phyloP scores from a whole-genome alignment of 1,139 yeast genomes.

The Arxiozyma heterogenica region DNA sequence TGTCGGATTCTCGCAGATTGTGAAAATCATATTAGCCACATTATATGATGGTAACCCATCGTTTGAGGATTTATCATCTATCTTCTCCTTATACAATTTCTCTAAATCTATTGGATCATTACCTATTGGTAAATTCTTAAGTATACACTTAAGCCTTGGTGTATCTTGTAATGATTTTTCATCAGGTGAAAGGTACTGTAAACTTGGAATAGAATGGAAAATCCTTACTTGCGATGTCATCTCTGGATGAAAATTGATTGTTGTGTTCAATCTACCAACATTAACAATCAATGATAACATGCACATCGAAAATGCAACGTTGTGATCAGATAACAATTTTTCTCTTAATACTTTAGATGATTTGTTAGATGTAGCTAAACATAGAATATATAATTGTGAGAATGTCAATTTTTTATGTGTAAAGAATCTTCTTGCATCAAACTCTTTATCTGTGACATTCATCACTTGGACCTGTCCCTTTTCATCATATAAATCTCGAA shows the following conservation, averaged over 20 bases:
- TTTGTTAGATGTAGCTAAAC: constrained; percentile 75
- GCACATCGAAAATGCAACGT: constrained; percentile 63
- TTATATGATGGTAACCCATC: constrained; percentile 31
- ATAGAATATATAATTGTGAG: constrained; percentile 74
- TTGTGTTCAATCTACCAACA: constrained; percentile 89
- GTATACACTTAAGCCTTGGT: constrained; percentile 79
- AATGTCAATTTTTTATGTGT: constrained; percentile 52
- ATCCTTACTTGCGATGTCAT: constrained; percentile 91
- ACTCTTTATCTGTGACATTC: constrained; percentile 28
- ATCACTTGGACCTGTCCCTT: constrained; percentile 15
- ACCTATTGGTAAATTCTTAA: constrained; percentile 51
- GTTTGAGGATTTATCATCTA: not conserved
- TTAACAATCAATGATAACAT: constrained; percentile 82
- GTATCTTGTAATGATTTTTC: constrained; percentile 87
- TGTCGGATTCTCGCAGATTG: constrained; percentile 56
- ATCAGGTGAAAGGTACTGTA: constrained; percentile 58
- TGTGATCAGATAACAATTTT: constrained; percentile 54
- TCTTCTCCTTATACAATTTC: constrained; percentile 33
- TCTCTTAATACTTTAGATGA: constrained; percentile 79
- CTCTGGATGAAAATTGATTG: constrained; percentile 91
- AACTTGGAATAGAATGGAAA: constrained; percentile 83
- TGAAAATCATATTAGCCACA: constrained; percentile 68
- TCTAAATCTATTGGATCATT: constrained; percentile 45
- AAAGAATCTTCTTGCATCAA: constrained; percentile 31
- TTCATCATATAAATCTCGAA: constrained; percentile 7